These are phyloP conservation scores for Scleromitrula shiraiana DNA, from an alignment of 2,329 filamentous ascomycete genomes.

Conservation along the genomic window DNA sequence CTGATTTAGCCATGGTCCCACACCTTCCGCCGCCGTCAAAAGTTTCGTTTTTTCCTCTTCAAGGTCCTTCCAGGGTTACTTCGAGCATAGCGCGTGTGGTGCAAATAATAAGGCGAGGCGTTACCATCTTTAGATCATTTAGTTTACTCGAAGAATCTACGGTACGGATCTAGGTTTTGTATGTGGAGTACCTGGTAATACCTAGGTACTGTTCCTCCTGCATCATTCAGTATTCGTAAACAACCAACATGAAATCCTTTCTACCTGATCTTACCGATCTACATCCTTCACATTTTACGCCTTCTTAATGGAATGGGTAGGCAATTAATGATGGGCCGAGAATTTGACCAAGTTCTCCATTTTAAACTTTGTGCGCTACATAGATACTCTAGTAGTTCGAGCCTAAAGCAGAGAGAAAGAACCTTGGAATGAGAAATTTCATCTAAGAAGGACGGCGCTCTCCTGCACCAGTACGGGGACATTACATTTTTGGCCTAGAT, in stretches of 20 bases:
- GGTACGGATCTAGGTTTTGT: background rate
- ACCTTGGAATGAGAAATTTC: background rate
- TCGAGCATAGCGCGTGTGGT: conserved; percentile 1
- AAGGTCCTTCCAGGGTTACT: background rate
- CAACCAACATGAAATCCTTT: background rate
- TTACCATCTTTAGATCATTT: background rate
- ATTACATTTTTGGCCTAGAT: conserved; percentile 7
- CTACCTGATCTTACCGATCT: background rate
- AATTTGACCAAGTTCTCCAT: conserved; percentile 6
- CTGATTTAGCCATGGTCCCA: background rate
- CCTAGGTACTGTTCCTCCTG: no score
- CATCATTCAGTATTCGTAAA: background rate
- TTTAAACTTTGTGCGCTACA: conserved; percentile 4
- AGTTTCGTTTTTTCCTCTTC: background rate
- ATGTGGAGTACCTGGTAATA: conserved; percentile 1
- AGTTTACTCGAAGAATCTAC: background rate
- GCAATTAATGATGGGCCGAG: conserved; percentile 1
- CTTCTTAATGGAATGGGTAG: background rate
- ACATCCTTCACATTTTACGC: background rate
- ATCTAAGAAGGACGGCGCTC: background rate
- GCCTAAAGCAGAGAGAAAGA: background rate
- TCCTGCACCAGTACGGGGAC: background rate
- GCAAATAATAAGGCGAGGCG: background rate
- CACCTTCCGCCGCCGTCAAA: conserved; percentile 4
- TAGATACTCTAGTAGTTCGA: background rate